phyloP scores from a whole-genome alignment of 495 filamentous ascomycete species.

The Recurvomyces mirabilis region DNA sequence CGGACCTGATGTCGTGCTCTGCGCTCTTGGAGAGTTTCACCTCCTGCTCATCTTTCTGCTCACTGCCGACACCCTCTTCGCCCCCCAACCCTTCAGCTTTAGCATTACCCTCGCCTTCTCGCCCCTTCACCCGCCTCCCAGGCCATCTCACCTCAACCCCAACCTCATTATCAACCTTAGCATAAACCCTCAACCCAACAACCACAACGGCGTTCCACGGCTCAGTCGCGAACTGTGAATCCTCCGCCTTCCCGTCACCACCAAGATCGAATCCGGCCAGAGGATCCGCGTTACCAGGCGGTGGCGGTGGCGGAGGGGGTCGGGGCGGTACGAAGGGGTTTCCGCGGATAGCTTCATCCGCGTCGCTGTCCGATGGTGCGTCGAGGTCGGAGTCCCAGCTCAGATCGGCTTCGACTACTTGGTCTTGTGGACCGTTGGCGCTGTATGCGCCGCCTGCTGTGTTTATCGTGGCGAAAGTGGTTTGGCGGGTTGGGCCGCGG shows the following conservation, averaged over 20 bases:
- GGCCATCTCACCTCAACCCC: conserved; percentile 44
- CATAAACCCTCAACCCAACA: conserved; percentile 64
- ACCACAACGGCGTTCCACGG: conserved; percentile 82
- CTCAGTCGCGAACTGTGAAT: conserved; percentile 31
- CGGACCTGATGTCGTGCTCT: too few species aligned
- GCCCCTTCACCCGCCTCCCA: conserved; percentile 38
- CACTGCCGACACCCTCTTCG: neutral
- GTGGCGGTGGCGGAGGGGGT: too few species aligned
- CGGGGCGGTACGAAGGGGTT: neutral
- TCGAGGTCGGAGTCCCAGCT: conserved; percentile 30
- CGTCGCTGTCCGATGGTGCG: conserved; percentile 9
- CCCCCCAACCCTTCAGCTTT: conserved; percentile 35
- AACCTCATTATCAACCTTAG: conserved; percentile 40
- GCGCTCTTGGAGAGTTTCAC: too few species aligned
- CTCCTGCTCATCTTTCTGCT: too few species aligned
- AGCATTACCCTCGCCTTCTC: too few species aligned
- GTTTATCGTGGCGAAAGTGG: neutral
- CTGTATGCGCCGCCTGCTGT: too few species aligned
- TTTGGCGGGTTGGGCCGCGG: neutral
- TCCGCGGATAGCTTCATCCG: neutral
- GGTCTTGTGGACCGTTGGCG: too few species aligned
- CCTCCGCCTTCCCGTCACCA: neutral
- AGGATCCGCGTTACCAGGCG: too few species aligned
- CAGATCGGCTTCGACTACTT: conserved; percentile 19
- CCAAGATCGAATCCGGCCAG: too few species aligned